Base-by-base conservation (phyloP, 176 grass and related monocot genomes). In the Phyllostachys edulis region DNA sequence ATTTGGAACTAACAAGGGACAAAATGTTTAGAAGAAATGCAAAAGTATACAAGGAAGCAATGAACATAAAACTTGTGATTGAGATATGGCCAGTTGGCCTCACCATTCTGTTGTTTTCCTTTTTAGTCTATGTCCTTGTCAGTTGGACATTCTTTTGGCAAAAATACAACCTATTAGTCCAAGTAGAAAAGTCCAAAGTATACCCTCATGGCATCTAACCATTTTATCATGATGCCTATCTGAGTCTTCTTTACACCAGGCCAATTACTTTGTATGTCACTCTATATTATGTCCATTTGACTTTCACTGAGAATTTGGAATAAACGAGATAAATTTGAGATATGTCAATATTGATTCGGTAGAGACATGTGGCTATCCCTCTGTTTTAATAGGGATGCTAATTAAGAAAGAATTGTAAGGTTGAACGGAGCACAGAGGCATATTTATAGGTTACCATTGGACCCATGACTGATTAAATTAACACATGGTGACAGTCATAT, bases 131-230 rank as follows among this genome's bases (percentile, higher is more conserved):
- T 85, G 62, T 80, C 60, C n/a, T 84, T 87, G 66, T 80, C 80
- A 80, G 29, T 68, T 41, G 23, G 57, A 66, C 41, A 78, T 78
- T 85, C 66, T 62, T 77, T 77, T 82, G 29, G 65, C 63, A 54
- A 84, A 83, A 79, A 42, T 37, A 51, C 54, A 37, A 46, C 71
- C 47, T 73, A 20, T 27, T 59, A 37, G n/a, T 69, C 69, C 77
- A 85, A 62, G 15, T 67, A 66, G 73, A 81, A 79, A 68, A 85
- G 29, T 85, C 72, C 76, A 86, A 78, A 73, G 5, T 57, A 61
- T 85, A 74, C 46, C 50, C 0, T 39, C 84, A 41, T 83, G 63
- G 34, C 51, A 80, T 32, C 21, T 65, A 47, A 63, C 63, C 18
- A 29, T 68, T 45, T 67, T 82, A 67, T 15, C 0, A 9, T 44